Percentiles rank a stretch among this genome's conserved stretches.
Conservation (phyloP, 352 stramenopile genomes). For the Phytophthora fragariaefolia region DNA sequence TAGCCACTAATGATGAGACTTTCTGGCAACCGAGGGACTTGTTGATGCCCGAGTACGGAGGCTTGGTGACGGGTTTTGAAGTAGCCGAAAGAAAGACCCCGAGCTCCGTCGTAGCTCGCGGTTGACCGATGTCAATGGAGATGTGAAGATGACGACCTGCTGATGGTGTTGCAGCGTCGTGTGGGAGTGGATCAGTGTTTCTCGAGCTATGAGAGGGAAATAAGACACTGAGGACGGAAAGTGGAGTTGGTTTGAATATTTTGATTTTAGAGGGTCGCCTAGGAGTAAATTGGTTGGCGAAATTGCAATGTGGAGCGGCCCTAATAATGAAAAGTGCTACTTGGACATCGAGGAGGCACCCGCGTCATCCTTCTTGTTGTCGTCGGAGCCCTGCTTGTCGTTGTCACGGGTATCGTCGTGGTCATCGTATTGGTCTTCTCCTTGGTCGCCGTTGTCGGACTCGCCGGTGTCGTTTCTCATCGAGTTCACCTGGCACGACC, state of each 20-base stretch:
- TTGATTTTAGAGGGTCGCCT: no score
- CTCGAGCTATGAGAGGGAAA: not conserved
- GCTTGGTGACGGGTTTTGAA: not conserved
- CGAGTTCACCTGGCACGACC: not conserved
- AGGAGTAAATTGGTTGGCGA: no score
- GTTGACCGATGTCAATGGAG: not conserved
- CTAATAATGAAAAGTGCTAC: not conserved
- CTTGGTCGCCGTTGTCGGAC: not conserved
- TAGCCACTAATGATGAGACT: constrained; percentile 6
- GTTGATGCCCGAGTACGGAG: not conserved
- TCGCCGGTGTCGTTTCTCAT: not conserved
- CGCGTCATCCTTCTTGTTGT: not conserved
- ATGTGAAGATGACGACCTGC: constrained; percentile 2
- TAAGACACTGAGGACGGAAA: not conserved
- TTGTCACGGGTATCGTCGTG: not conserved
- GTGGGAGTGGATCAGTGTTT: not conserved
- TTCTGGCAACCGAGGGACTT: not conserved
- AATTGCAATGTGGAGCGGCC: no score
- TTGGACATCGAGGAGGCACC: not conserved
- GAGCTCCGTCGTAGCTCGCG: constrained; percentile 1
- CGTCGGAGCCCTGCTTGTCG: no score
- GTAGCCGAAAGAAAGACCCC: not conserved
- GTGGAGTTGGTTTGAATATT: not conserved
- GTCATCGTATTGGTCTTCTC: not conserved
- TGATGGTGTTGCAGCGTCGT: not conserved